Evolutionary conservation across 192 early-diverging fungal genomes (phyloP), one percentile per base, ranked within the genome.

Genomic region (Coemansia sp.): DNA sequence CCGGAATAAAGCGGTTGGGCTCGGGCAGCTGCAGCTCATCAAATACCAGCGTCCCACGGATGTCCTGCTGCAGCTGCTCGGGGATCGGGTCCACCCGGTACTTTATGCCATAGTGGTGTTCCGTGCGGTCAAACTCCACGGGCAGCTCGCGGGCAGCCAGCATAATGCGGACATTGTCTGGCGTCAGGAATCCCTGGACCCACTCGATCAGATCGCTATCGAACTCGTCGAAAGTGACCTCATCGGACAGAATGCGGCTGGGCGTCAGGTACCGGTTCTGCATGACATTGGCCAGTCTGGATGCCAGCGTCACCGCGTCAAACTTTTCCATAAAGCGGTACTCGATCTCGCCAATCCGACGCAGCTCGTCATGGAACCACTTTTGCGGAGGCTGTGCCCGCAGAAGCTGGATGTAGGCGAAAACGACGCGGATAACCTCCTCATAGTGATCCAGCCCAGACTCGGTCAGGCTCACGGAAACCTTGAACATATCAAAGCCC

Each of bases 321-420:
- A 62, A 74, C 78, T 91, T 91, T 62, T 92, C 88, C 67, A 85
- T 82, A 66, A 90, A 92, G 39, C 79, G 79, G 67, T 92, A 92
- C 51, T 65, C 64, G 28, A 76, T 68, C 46, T 71, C 64, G 59
- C 55, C 53, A 41, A 81, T 62, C 50, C 53, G 69, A 51, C 61
- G 87, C 83, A 80, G 50, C 54, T 98, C 94, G 28, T 90, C 80
- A 68, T 86, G 96, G 42, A 90, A 86, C 82, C 88, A 89, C 30
- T 86, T 72, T 54, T 91, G 83, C 41, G 90, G 72, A 21, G 88
- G 89, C 40, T 64, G 66, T n/a, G 70, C 51, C 43, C 81, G 81
- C 21, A 98, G 64, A 84, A 98, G 85, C 20, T 88, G 69, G 54
- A 97, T 89, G 60, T 93, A 98, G 62, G 91, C 85, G 70, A 97